These are phyloP conservation scores for Prunus mira DNA, from an alignment of 306 rosid genomes.

Conservation along the genomic window DNA sequence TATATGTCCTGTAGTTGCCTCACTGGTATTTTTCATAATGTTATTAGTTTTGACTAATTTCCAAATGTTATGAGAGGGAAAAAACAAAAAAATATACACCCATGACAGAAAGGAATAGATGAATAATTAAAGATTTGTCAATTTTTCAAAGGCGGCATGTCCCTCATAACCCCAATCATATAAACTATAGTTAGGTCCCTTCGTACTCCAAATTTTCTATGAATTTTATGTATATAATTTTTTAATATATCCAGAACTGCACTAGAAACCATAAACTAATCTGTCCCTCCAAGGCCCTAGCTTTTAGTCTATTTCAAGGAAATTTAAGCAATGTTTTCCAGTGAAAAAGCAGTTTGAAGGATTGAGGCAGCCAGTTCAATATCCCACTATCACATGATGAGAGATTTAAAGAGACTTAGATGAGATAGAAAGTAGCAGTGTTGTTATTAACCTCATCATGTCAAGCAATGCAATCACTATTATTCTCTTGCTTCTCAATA, in stretches of 20 bases:
- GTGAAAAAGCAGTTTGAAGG: slow-evolving; percentile 21
- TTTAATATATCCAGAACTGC: not conserved
- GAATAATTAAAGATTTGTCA: slow-evolving; percentile 6
- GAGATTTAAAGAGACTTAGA: slow-evolving; percentile 38
- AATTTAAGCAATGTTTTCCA: slow-evolving; percentile 21
- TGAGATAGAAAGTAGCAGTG: slow-evolving; percentile 53
- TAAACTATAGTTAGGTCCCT: not conserved
- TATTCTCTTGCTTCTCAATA: slow-evolving; percentile 52
- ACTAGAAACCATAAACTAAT: slow-evolving; percentile 24
- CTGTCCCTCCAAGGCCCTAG: slow-evolving; percentile 25
- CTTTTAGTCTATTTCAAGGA: slow-evolving; percentile 18
- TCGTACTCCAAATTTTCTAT: not conserved
- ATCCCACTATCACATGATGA: slow-evolving; percentile 39
- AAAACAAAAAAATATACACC: not conserved
- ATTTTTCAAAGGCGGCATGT: slow-evolving; percentile 19
- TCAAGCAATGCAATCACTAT: slow-evolving; percentile 50
- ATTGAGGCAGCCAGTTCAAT: slow-evolving; percentile 21
- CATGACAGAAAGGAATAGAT: not conserved
- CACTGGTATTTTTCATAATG: not conserved
- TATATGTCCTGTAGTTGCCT: not conserved
- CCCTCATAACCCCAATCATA: slow-evolving; percentile 20
- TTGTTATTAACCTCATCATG: slow-evolving; percentile 49
- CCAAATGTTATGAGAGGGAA: slow-evolving; percentile 1
- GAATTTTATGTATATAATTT: not conserved
- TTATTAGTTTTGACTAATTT: not conserved